Evolutionary conservation across 2,329 filamentous ascomycete genomes (phyloP).

Genomic region (Neonectria sp.): DNA sequence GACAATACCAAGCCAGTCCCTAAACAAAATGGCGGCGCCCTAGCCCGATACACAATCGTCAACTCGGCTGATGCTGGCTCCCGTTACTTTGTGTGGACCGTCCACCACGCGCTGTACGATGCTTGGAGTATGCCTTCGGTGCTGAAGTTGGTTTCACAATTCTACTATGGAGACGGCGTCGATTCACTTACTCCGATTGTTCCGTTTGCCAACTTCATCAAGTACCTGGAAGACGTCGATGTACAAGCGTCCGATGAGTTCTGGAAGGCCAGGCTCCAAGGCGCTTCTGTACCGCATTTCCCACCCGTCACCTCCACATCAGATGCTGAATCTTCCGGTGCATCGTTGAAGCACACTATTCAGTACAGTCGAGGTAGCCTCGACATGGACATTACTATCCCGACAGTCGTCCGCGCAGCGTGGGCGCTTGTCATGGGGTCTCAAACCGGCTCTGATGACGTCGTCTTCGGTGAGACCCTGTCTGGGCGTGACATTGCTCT

Average conservation of each 20-base stretch:
- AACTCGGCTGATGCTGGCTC: not conserved
- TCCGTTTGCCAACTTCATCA: conserved; percentile 35
- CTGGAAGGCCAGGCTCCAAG: conserved; percentile 30
- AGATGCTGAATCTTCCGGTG: not conserved
- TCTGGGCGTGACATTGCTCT: conserved; percentile 37
- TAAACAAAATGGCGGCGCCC: conserved; percentile 31
- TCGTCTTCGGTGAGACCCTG: conserved; percentile 36
- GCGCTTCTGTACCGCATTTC: conserved; percentile 29
- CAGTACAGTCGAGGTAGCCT: not conserved
- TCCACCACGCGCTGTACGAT: conserved; percentile 43
- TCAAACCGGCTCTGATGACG: conserved; percentile 35
- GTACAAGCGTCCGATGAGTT: conserved; percentile 28
- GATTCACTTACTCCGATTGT: not conserved
- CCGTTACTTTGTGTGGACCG: conserved; percentile 36
- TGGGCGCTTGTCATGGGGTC: conserved; percentile 32
- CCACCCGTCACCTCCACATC: conserved; percentile 7
- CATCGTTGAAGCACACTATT: conserved; percentile 1
- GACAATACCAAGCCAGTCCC: conserved; percentile 8
- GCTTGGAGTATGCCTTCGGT: conserved; percentile 43
- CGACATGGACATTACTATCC: conserved; percentile 27
- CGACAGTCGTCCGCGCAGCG: conserved; percentile 32
- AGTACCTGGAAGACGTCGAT: conserved; percentile 29
- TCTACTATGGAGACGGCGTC: conserved; percentile 11
- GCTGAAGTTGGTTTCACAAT: conserved; percentile 24
- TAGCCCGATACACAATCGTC: conserved; percentile 31